A percentile compares a stretch with the other conserved stretches of the same genome.
phyloP scores from a whole-genome alignment of 208 protist genomes.

The Vickermania ingenoplastis region DNA sequence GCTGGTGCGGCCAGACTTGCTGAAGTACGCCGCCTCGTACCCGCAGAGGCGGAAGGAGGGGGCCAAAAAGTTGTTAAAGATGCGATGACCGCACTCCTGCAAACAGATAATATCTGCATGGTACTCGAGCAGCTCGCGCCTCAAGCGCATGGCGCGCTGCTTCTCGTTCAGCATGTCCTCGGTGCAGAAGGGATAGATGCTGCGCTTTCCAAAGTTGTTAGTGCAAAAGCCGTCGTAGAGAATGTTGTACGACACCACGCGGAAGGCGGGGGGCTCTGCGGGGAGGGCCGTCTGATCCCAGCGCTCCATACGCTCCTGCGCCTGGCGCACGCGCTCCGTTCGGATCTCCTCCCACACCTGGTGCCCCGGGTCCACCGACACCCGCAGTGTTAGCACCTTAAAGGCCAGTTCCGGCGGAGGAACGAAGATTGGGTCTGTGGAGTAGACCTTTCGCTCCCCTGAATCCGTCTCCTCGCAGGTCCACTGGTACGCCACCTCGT shows the following conservation, averaged over 20 bases:
- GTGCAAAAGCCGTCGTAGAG: constrained; percentile 85
- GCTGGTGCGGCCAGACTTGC: constrained; percentile 61
- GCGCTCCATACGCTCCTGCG: constrained; percentile 38
- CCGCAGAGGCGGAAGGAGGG: constrained; percentile 40
- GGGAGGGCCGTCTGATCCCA: constrained; percentile 39
- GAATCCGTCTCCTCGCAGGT: constrained; percentile 13
- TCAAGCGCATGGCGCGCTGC: constrained; percentile 58
- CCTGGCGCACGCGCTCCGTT: constrained; percentile 18
- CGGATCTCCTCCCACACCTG: constrained; percentile 62
- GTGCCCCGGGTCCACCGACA: constrained; percentile 23
- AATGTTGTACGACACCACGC: constrained; percentile 88
- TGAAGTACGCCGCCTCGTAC: constrained; percentile 68
- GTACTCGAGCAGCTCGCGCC: constrained; percentile 78
- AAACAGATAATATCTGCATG: constrained; percentile 75
- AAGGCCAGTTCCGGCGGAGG: constrained; percentile 39
- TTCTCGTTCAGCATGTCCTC: constrained; percentile 60
- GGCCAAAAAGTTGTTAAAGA: constrained; percentile 61
- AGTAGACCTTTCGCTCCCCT: constrained; percentile 3
- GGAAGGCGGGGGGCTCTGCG: constrained; percentile 36
- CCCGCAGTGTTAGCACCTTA: constrained; percentile 41
- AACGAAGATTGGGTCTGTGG: constrained; percentile 35
- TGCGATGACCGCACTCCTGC: constrained; percentile 82
- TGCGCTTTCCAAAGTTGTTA: constrained; percentile 31
- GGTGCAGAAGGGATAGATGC: constrained; percentile 84
- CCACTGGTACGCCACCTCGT: constrained; percentile 63